Evolutionary conservation across 78 protist species (phyloP).

Genomic region (Chrysochromulina tobinii): DNA sequence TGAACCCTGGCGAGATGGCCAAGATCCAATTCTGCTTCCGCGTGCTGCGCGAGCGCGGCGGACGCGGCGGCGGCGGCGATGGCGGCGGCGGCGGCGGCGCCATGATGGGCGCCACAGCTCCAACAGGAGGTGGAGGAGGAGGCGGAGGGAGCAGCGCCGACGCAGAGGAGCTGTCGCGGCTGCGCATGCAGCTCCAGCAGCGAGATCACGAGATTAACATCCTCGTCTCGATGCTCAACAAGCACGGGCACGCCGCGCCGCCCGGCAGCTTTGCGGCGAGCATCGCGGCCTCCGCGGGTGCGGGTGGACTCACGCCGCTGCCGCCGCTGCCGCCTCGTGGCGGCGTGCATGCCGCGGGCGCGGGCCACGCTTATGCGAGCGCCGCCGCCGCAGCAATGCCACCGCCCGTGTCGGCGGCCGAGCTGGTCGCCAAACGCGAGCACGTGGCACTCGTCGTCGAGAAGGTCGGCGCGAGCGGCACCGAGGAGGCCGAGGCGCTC

Average conservation of each 20-base stretch:
- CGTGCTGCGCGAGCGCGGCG: not conserved
- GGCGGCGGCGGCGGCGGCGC: not conserved
- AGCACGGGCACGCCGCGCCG: not conserved
- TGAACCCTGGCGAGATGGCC: not conserved
- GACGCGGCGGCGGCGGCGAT: not conserved
- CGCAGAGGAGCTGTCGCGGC: not conserved
- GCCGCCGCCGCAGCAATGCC: not conserved
- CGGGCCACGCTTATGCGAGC: not conserved
- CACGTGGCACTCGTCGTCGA: not conserved
- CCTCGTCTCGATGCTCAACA: constrained; percentile 38
- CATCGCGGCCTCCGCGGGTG: not conserved
- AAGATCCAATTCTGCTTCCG: not conserved
- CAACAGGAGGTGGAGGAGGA: not conserved
- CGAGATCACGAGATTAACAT: constrained; percentile 54
- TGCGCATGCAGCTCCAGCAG: constrained; percentile 29
- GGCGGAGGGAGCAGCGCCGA: not conserved
- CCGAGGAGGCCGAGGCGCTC: not conserved
- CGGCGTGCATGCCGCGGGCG: not conserved
- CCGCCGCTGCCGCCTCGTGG: too few relatives aligned
- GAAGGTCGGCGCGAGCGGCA: not conserved
- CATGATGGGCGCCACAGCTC: too few relatives aligned
- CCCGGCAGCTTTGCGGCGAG: not conserved
- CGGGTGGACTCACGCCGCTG: not conserved
- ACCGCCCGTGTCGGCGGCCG: not conserved
- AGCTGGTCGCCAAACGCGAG: not conserved